phyloP scores from a whole-genome alignment of 768 basidiomycete species.

The Leucosporidium scottii region DNA sequence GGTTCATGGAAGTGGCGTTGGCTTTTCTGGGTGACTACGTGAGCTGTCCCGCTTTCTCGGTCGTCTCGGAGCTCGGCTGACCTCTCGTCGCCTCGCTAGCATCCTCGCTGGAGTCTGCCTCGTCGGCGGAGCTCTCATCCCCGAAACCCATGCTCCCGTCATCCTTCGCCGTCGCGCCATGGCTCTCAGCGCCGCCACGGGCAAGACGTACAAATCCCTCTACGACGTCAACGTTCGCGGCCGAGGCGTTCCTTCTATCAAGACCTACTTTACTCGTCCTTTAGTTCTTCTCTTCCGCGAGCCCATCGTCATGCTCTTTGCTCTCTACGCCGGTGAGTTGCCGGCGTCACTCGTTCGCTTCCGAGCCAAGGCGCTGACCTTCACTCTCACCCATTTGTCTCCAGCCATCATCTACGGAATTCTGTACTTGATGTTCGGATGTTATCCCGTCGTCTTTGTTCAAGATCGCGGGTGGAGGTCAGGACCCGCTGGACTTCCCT shows the following conservation, averaged over 20 bases:
- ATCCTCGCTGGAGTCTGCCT: not conserved
- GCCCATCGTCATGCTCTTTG: conserved; percentile 32
- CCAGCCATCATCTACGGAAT: not conserved
- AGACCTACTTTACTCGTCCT: conserved; percentile 18
- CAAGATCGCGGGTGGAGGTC: conserved; percentile 43
- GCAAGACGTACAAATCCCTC: conserved; percentile 18
- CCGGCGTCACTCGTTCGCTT: not conserved
- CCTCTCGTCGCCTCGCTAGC: not conserved
- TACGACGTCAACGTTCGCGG: conserved; percentile 27
- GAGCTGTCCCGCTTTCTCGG: not conserved
- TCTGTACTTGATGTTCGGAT: conserved; percentile 35
- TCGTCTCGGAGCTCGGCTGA: not conserved
- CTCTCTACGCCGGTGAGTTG: conserved; percentile 22
- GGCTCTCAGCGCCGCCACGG: conserved; percentile 25
- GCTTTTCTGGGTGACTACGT: not conserved
- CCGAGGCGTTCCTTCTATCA: conserved; percentile 5
- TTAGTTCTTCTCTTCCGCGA: conserved; percentile 37
- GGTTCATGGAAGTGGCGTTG: not conserved
- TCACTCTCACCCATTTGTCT: not conserved
- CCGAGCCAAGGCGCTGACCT: conserved; percentile 4
- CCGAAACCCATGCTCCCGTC: conserved; percentile 47
- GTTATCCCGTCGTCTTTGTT: conserved; percentile 46
- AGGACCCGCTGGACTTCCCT: conserved; percentile 45
- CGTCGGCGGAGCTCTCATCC: not conserved
- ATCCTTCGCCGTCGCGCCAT: conserved; percentile 50